Conservation (phyloP, 148 eudicot genomes). For the Nepenthes mirabilis region DNA sequence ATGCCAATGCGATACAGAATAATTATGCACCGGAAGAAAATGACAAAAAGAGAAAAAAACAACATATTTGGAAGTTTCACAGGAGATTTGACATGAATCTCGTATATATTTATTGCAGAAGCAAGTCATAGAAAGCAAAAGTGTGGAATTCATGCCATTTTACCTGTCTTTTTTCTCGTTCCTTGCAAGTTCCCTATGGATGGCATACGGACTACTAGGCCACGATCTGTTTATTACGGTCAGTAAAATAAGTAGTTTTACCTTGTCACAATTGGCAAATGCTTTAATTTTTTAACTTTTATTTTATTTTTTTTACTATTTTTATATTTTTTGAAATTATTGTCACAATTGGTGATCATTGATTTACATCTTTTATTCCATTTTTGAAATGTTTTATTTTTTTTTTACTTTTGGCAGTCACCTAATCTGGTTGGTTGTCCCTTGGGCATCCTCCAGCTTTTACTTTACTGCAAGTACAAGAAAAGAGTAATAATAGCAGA, state of each 20-base stretch:
- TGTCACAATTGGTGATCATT: too few species aligned
- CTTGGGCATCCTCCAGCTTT: constrained; percentile 39
- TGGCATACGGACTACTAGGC: constrained; percentile 64
- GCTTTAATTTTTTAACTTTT: too few species aligned
- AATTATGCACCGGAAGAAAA: too few species aligned
- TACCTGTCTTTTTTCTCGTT: constrained; percentile 63
- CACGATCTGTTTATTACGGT: constrained; percentile 59
- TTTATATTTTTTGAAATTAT: too few species aligned
- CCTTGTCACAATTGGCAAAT: not conserved
- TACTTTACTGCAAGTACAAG: constrained; percentile 49
- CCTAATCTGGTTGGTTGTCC: constrained; percentile 49
- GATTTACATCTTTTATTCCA: too few species aligned
- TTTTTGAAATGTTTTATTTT: not conserved
- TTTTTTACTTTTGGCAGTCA: constrained; percentile 17
- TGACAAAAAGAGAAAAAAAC: too few species aligned
- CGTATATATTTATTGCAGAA: constrained; percentile 29
- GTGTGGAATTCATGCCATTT: constrained; percentile 75
- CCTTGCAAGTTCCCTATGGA: constrained; percentile 54
- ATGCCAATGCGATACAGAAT: too few species aligned
- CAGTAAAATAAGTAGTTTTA: constrained; percentile 7
- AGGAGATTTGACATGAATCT: constrained; percentile 3
- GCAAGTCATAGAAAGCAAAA: constrained; percentile 54
- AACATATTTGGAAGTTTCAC: not conserved
- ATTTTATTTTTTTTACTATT: too few species aligned
- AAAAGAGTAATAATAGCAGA: constrained; percentile 19